phyloP scores from a whole-genome alignment of 2,329 filamentous ascomycete species.

The Drechslerella coelobrocha region DNA sequence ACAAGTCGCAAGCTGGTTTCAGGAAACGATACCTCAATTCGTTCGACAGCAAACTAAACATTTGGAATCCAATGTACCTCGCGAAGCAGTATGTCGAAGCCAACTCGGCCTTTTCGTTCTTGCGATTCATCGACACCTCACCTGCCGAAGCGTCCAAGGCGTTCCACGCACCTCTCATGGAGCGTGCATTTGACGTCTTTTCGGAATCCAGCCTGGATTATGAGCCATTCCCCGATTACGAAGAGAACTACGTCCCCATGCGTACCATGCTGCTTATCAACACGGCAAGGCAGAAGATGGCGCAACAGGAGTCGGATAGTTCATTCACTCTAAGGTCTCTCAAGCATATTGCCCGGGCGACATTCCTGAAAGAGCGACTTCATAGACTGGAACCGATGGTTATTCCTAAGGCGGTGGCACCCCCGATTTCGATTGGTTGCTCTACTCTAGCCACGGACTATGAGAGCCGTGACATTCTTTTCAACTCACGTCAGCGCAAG shows the following conservation, averaged over 20 bases:
- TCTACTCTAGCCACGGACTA: constrained; percentile 68
- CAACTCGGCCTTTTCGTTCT: constrained; percentile 80
- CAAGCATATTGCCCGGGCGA: constrained; percentile 75
- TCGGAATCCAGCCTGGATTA: constrained; percentile 58
- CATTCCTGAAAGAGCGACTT: constrained; percentile 74
- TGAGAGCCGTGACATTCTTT: constrained; percentile 77
- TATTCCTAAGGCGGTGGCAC: constrained; percentile 78
- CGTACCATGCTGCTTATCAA: constrained; percentile 81
- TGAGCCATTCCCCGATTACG: constrained; percentile 53
- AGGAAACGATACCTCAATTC: constrained; percentile 72
- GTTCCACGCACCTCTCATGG: constrained; percentile 74
- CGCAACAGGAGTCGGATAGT: constrained; percentile 11
- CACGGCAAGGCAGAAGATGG: constrained; percentile 32
- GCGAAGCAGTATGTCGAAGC: constrained; percentile 65
- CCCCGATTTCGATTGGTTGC: constrained; percentile 81
- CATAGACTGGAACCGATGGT: constrained; percentile 80
- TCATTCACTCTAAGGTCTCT: constrained; percentile 62
- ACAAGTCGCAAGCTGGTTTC: constrained; percentile 81
- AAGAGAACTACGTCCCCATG: constrained; percentile 70
- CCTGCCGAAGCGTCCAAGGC: constrained; percentile 73
- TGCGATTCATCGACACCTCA: constrained; percentile 83
- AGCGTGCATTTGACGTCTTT: constrained; percentile 70
- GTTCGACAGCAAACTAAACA: constrained; percentile 77
- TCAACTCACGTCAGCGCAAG: constrained; percentile 78
- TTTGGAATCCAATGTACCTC: constrained; percentile 84